phyloP scores from a whole-genome alignment of 1,284 basidiomycete genomes.

The Phylloporus sp. region DNA sequence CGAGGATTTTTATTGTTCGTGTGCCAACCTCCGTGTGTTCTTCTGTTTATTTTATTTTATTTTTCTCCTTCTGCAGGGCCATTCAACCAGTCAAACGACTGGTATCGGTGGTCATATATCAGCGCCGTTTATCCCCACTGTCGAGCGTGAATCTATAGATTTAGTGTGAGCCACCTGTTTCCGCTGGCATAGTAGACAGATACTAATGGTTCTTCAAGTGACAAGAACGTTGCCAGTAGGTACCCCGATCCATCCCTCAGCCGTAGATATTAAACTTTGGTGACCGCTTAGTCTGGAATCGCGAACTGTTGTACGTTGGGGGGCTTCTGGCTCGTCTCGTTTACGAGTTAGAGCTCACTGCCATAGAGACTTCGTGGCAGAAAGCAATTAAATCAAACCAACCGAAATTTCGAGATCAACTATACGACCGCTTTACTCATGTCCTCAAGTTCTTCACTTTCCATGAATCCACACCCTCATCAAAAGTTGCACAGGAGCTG shows the following conservation, averaged over 20 bases:
- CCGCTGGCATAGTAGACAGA: not conserved
- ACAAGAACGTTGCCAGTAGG: not conserved
- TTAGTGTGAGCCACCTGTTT: conserved; percentile 41
- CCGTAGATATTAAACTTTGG: not conserved
- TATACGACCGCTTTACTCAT: conserved; percentile 76
- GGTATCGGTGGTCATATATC: conserved; percentile 92
- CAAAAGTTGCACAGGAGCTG: conserved; percentile 76
- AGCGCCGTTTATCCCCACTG: conserved; percentile 70
- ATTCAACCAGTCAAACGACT: conserved; percentile 89
- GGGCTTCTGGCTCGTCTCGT: conserved; percentile 82
- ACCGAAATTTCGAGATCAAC: conserved; percentile 42
- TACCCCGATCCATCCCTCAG: not conserved
- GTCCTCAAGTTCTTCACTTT: conserved; percentile 89
- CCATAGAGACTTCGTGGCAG: conserved; percentile 61
- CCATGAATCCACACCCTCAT: conserved; percentile 83
- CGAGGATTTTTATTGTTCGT: conserved; percentile 78
- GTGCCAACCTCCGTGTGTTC: not conserved
- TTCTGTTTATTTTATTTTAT: too few relatives aligned
- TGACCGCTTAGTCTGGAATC: conserved; percentile 66
- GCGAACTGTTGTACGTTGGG: conserved; percentile 83
- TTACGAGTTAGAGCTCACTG: conserved; percentile 84
- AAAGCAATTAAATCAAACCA: conserved; percentile 38
- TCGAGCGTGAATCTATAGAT: conserved; percentile 79
- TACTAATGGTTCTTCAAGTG: not conserved
- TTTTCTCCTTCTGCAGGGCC: conserved; percentile 55